These are phyloP conservation scores for Andalucia godoyi DNA, from an alignment of 78 protist genomes.

Conservation along the genomic window DNA sequence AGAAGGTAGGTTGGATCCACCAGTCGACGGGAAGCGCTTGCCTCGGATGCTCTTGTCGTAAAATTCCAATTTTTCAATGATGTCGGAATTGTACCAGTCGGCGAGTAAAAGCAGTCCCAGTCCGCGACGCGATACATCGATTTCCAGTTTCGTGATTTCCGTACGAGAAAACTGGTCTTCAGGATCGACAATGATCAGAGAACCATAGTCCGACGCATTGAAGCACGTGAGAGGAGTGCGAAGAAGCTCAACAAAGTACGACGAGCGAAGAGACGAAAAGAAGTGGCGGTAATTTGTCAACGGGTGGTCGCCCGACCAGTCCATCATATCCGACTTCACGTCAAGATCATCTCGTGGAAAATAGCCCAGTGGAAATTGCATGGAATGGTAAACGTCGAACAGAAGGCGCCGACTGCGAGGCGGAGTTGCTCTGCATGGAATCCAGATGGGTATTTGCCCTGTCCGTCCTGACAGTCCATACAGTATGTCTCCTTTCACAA, in stretches of 20 bases:
- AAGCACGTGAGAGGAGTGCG: constrained; percentile 62
- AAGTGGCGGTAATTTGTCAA: constrained; percentile 72
- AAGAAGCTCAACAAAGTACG: constrained; percentile 54
- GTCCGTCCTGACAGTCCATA: background rate
- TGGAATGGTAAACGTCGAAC: constrained; percentile 79
- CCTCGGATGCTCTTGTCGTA: constrained; percentile 67
- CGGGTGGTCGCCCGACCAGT: constrained; percentile 93
- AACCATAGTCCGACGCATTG: constrained; percentile 65
- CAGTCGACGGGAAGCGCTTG: constrained; percentile 55
- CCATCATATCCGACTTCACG: constrained; percentile 56
- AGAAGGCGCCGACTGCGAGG: constrained; percentile 64
- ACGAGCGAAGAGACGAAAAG: constrained; percentile 30
- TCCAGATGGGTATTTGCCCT: constrained; percentile 25
- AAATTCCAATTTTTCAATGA: constrained; percentile 55
- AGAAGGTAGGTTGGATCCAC: constrained; percentile 83
- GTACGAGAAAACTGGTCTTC: constrained; percentile 69
- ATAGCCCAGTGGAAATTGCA: constrained; percentile 78
- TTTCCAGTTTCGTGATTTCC: constrained; percentile 49
- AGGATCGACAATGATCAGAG: constrained; percentile 81
- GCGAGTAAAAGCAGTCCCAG: constrained; percentile 58
- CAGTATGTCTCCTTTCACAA: background rate
- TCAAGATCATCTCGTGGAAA: constrained; percentile 74
- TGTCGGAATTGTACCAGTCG: constrained; percentile 40
- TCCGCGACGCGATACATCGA: constrained; percentile 55
- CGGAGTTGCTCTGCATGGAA: constrained; percentile 58